Evolutionary conservation across 2,329 filamentous ascomycete species (phyloP).

Genomic region (Nigrospora sphaerica): DNA sequence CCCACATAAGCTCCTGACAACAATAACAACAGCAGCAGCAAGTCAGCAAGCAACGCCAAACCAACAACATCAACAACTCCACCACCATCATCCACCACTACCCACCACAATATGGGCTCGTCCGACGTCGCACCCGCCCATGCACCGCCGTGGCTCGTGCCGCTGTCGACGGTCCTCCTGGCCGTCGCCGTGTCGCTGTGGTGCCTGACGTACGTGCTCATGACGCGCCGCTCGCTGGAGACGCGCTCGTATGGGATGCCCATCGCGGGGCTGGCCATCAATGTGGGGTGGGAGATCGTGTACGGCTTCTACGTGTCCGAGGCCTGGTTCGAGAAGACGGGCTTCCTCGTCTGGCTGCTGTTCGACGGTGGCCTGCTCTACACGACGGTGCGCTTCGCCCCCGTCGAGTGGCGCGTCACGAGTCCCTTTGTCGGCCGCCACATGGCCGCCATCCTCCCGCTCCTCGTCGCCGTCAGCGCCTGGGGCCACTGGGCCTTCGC

Average conservation of each 20-base stretch:
- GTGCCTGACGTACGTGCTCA: conserved; percentile 38
- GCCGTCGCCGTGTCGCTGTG: conserved; percentile 30
- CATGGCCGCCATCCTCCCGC: conserved; percentile 26
- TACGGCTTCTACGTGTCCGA: conserved; percentile 40
- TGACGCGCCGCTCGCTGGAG: conserved; percentile 34
- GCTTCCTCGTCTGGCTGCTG: conserved; percentile 40
- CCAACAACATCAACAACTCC: not conserved
- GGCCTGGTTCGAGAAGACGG: conserved; percentile 30
- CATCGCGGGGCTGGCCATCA: conserved; percentile 37
- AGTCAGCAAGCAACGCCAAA: not conserved
- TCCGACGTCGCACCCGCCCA: conserved; percentile 27
- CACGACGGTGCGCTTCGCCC: conserved; percentile 34
- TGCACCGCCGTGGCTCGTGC: conserved; percentile 10
- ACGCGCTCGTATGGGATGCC: conserved; percentile 43
- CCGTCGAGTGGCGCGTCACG: conserved; percentile 29
- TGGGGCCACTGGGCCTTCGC: conserved; percentile 34
- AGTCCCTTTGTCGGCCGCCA: conserved; percentile 34
- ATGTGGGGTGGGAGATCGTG: conserved; percentile 45
- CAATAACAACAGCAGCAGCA: no score
- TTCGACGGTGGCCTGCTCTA: conserved; percentile 41
- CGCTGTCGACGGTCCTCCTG: conserved; percentile 21
- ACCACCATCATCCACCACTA: not conserved
- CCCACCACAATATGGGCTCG: conserved; percentile 25
- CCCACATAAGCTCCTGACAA: no score
- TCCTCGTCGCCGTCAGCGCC: conserved; percentile 27